Base-by-base conservation (phyloP, 1,284 basidiomycete species). In the Tausonia pullulans region DNA sequence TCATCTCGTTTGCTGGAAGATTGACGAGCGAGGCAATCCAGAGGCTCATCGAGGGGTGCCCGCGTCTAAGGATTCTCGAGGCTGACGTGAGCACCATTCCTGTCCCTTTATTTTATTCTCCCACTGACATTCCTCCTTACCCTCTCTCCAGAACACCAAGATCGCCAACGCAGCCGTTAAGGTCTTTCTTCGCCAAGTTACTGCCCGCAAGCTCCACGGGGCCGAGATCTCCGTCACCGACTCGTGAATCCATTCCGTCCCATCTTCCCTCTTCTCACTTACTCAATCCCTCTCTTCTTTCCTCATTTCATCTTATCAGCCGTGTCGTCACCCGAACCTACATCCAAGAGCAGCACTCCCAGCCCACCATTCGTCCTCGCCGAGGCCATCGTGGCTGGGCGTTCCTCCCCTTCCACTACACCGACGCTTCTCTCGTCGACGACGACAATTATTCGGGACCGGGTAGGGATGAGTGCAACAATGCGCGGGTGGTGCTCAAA, bases 381-480 rank as follows among this genome's bases (percentile, higher is more conserved):
- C 74, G 77, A 62, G 90, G 89, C 0, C 88, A 84, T 83, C 79
- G 83, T 46, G 81, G 82, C 13, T 86, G 84, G 74, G 83, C 83
- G 44, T 84, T 87, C 10, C 63, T 65, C 3, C 72, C 72, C 14
- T 73, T 77, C 56, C 66, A 59, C 3, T 77, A 76, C 68, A 61
- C 68, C 6, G 59, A 61, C 39, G 57, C 44, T 63, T 27, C 27
- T 27, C 50, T 48, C 10, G 55, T 44, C 46, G 40, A 51, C 50
- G 16, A 27, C 40, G 52, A 61, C 43, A 14, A 39, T 41, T n/a
- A n/a, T 9, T 11, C 27, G 16, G 46, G 51, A 89, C 72, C 84
- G 13, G 85, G 84, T 50, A 83, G 87, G 73, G 86, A 88, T 72
- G 88, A 89, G 73, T 87, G 87, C 72, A 85, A 87, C 67, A 79